Evolutionary conservation across 805 yeast species (phyloP).

Genomic region (Scheffersomyces spartinae): DNA sequence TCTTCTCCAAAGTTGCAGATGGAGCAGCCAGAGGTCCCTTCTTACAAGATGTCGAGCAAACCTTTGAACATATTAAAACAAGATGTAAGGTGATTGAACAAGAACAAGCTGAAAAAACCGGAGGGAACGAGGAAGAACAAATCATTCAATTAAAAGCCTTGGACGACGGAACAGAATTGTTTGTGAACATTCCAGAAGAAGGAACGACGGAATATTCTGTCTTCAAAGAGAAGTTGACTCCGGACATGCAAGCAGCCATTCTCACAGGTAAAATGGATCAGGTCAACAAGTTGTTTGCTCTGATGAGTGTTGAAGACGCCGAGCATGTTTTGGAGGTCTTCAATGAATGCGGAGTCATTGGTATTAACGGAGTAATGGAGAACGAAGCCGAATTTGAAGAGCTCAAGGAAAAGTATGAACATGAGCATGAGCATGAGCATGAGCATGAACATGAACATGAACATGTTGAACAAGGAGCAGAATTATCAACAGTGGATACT

Average conservation of each 20-base stretch:
- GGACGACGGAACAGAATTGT: slow-evolving; percentile 70
- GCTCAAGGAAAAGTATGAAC: slow-evolving; percentile 35
- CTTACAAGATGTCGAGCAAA: slow-evolving; percentile 58
- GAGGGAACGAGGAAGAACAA: slow-evolving; percentile 39
- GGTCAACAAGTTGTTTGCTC: slow-evolving; percentile 73
- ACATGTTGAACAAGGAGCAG: too few species aligned
- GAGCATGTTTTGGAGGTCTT: slow-evolving; percentile 64
- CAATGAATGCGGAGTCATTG: slow-evolving; percentile 73
- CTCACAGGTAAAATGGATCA: slow-evolving; percentile 58
- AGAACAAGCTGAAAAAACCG: slow-evolving; percentile 29
- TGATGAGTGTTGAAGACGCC: slow-evolving; percentile 64
- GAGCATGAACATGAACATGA: too few species aligned
- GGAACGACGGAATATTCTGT: slow-evolving; percentile 44
- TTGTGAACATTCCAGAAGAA: slow-evolving; percentile 54
- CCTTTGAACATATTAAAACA: slow-evolving; percentile 60
- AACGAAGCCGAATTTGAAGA: slow-evolving; percentile 58
- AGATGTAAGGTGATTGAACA: slow-evolving; percentile 60
- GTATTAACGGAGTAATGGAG: slow-evolving; percentile 66
- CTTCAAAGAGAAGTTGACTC: slow-evolving; percentile 44
- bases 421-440: too few species aligned
- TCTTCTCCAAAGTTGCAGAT: slow-evolving; percentile 52
- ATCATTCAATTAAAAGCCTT: slow-evolving; percentile 80
- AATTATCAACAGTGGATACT: too few species aligned
- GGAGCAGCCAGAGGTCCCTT: slow-evolving; percentile 57
- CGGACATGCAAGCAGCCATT: slow-evolving; percentile 65